Conservation (phyloP, 305 asterid genomes). For the Fraxinus sp. region DNA sequence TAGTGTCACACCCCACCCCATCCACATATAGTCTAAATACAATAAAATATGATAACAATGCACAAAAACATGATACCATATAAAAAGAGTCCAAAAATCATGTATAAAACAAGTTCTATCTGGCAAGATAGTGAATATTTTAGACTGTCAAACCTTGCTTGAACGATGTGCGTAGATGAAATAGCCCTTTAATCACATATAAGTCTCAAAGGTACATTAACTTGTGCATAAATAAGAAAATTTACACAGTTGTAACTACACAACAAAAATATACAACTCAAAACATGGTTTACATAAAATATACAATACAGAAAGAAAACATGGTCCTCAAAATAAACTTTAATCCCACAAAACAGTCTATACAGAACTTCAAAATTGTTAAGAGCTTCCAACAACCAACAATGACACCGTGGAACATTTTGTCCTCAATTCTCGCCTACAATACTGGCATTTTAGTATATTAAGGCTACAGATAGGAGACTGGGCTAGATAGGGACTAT, state of each 20-base stretch:
- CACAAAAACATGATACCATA: not conserved
- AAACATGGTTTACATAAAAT: not conserved
- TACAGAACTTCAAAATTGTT: not conserved
- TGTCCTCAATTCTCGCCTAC: not conserved
- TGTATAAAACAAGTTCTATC: not conserved
- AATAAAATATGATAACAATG: not conserved
- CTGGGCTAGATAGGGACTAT: not conserved
- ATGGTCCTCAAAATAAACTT: not conserved
- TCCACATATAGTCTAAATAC: not conserved
- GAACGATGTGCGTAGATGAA: not conserved
- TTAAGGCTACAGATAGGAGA: not conserved
- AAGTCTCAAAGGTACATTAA: not conserved
- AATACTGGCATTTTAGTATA: not conserved
- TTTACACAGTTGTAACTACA: not conserved
- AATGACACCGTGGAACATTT: not conserved
- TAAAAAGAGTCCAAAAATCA: not conserved
- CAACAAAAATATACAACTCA: not conserved
- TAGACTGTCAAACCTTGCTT: not conserved
- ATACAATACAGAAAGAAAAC: not conserved
- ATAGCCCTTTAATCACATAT: not conserved
- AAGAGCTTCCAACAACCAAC: not conserved
- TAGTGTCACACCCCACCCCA: not conserved
- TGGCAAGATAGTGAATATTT: not conserved
- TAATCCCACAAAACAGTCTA: not conserved
- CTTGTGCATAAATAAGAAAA: not conserved